These are phyloP conservation scores for Vigna hirtella DNA, from an alignment of 306 rosid species.

Conservation along the genomic window DNA sequence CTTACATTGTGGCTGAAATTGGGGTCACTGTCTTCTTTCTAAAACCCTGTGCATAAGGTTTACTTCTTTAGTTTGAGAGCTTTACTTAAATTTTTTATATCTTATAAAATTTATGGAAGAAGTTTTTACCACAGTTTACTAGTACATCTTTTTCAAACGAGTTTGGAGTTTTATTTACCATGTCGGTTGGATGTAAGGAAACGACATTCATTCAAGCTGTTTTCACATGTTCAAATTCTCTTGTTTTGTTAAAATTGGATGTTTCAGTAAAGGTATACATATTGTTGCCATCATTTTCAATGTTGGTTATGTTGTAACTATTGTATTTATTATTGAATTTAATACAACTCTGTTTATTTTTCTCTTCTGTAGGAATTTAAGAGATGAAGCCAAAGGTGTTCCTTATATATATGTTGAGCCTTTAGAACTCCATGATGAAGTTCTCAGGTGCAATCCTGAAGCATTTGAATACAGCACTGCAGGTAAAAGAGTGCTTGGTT, in stretches of 20 bases:
- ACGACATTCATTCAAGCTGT: background rate
- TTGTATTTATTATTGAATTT: conserved; percentile 15
- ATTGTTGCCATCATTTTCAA: background rate
- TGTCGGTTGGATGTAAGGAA: conserved; percentile 28
- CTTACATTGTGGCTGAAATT: background rate
- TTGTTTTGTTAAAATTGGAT: conserved; percentile 23
- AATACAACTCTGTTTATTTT: conserved; percentile 27
- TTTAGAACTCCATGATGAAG: conserved; percentile 76
- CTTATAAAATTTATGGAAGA: background rate
- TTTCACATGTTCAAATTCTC: background rate
- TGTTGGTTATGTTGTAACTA: conserved; percentile 13
- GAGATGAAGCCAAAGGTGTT: conserved; percentile 66
- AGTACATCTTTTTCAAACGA: background rate
- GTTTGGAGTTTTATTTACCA: background rate
- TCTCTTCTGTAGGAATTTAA: conserved; percentile 69
- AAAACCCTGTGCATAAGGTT: background rate
- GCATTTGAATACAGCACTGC: conserved; percentile 73
- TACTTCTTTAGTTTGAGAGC: background rate
- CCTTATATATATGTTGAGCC: conserved; percentile 57
- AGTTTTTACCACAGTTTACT: conserved; percentile 20
- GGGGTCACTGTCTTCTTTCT: background rate
- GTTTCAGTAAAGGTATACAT: background rate
- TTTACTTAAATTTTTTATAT: background rate
- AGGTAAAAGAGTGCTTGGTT: conserved; percentile 82
- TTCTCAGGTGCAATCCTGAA: conserved; percentile 76